A percentile compares a stretch with the other conserved stretches of the same genome.
Evolutionary conservation across 2,329 filamentous ascomycete species (phyloP).

Genomic region (Colletotrichum abscissum): DNA sequence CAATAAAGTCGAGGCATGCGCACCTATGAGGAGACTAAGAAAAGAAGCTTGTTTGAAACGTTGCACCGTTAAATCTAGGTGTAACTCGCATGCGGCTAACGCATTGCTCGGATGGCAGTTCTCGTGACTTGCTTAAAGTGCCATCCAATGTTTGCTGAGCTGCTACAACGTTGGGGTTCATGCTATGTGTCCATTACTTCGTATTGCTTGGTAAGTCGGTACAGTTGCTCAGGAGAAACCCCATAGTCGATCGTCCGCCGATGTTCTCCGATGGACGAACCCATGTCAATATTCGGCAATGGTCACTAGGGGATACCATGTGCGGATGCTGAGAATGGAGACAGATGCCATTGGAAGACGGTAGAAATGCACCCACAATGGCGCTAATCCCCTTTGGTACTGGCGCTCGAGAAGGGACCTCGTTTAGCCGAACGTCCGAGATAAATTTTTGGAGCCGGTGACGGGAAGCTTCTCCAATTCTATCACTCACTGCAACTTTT

Average conservation of each 20-base stretch:
- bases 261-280: not conserved
- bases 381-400: slow-evolving; percentile 44
- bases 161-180: not conserved
- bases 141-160: not conserved
- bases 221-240: not conserved
- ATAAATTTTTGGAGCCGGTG: slow-evolving; percentile 53
- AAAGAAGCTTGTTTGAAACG: not conserved
- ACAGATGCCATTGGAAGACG: slow-evolving; percentile 50
- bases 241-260: not conserved
- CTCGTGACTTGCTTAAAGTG: not conserved
- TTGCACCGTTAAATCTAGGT: not conserved
- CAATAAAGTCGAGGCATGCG: not conserved
- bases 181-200: not conserved
- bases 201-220: not conserved
- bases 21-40: not conserved
- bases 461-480: slow-evolving; percentile 32
- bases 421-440: slow-evolving; percentile 54
- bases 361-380: slow-evolving; percentile 44
- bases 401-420: slow-evolving; percentile 47
- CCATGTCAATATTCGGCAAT: slow-evolving; percentile 7
- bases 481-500: slow-evolving; percentile 37
- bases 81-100: not conserved
- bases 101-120: not conserved
- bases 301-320: slow-evolving; percentile 26
- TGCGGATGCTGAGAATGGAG: slow-evolving; percentile 34